Evolutionary conservation across 345 rosid genomes (phyloP), one percentile per base, ranked within the genome.

Genomic region (Turritis glabra): DNA sequence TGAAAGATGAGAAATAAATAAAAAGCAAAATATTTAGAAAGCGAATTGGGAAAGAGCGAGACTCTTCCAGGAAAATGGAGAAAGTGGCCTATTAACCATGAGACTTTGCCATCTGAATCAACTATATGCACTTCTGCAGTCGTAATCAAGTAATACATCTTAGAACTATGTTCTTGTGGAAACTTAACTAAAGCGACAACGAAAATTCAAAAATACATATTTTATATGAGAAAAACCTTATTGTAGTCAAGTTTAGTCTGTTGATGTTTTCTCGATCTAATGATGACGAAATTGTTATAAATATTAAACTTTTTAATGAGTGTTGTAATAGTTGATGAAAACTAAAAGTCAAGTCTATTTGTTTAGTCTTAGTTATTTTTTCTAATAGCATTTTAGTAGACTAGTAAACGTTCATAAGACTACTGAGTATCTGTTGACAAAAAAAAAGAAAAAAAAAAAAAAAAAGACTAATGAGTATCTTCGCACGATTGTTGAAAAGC

Each of bases 401-500:
- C 50, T 25, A 27, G 2, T 19, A 48, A 11, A n/a, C 4, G 38
- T 48, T 60, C 56, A 17, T 38, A 35, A 51, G 30, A 17, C 50
- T 21, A 72, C 29, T 67, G 21, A 61, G 23, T 23, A 7, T 44
- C 33, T 48, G n/a, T n/a, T n/a, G n/a, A n/a, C n/a, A n/a, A n/a
- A n/a, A n/a, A n/a, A n/a, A n/a, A n/a, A n/a, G n/a, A n/a, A n/a
- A n/a, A n/a, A n/a, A n/a, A n/a, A n/a, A n/a, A n/a, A n/a, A n/a
- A n/a, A n/a, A n/a, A 35, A 51, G 30, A 17, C 50, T 21, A 72
- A 41, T 67, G 21, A 61, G 23, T 23, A 7, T 44, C 33, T 48
- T 71, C 25, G 47, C 55, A 48, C 58, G 75, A 50, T 12, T 48
- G 68, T 71, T 33, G 19, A 47, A 71, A 71, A 58, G 47, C 35